These are phyloP conservation scores for Clavispora asparagi DNA, from an alignment of 805 yeast species.

Conservation along the genomic window DNA sequence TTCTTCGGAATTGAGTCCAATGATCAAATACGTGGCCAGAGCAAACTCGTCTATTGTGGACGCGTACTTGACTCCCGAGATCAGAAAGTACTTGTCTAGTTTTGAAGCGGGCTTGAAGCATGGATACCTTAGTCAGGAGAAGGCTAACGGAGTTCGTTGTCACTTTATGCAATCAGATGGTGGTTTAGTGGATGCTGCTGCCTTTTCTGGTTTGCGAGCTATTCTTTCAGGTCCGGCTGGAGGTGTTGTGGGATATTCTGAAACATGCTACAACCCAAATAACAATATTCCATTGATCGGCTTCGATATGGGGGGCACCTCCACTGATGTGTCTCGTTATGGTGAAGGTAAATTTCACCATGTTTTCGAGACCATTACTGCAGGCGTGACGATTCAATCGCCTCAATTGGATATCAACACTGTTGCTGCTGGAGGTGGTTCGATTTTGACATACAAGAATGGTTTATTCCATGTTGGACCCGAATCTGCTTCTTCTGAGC, in stretches of 20 bases:
- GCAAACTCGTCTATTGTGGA: conserved; percentile 41
- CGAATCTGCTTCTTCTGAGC: conserved; percentile 15
- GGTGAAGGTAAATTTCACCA: conserved; percentile 35
- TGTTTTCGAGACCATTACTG: conserved; percentile 41
- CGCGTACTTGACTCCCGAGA: conserved; percentile 39
- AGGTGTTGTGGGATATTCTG: conserved; percentile 90
- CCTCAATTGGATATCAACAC: conserved; percentile 42
- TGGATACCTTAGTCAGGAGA: conserved; percentile 20
- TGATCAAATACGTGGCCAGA: conserved; percentile 40
- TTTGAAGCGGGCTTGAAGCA: conserved; percentile 39
- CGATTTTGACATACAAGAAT: conserved; percentile 21
- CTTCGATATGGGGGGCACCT: conserved; percentile 42
- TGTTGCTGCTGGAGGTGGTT: conserved; percentile 45
- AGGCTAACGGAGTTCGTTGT: conserved; percentile 46
- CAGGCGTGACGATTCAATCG: conserved; percentile 39
- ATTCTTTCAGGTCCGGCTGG: conserved; percentile 97
- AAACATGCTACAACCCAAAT: conserved; percentile 54
- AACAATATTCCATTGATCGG: conserved; percentile 53
- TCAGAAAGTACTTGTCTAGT: conserved; percentile 27
- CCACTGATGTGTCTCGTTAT: conserved; percentile 41
- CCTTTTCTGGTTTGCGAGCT: conserved; percentile 83
- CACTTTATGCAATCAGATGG: conserved; percentile 97
- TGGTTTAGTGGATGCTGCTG: conserved; percentile 79
- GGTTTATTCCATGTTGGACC: conserved; percentile 18
- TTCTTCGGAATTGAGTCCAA: conserved; percentile 37